Conservation (phyloP, 148 eudicot species). For the Chenopodium formosanum region DNA sequence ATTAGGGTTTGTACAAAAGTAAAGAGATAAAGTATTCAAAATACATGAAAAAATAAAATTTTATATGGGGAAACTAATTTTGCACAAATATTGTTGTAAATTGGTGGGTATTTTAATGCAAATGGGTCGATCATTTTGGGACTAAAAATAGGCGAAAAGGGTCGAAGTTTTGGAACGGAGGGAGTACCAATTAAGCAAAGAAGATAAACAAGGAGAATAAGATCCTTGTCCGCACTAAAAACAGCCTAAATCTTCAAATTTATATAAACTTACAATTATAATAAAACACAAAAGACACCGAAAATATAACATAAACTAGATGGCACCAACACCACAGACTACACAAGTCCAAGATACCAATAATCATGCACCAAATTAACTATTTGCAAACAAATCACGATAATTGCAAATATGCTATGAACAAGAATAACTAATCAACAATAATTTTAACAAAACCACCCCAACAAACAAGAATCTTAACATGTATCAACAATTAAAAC, state of each 20-base stretch:
- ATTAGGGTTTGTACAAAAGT: no score
- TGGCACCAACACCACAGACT: neutral
- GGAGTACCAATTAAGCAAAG: neutral
- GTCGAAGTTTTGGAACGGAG: no score
- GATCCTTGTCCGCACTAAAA: neutral
- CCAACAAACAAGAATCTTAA: slow-evolving; percentile 2
- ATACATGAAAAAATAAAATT: no score
- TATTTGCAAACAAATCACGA: neutral
- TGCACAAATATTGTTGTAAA: no score
- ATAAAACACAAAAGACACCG: no score
- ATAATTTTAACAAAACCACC: neutral
- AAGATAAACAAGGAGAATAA: neutral
- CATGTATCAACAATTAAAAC: neutral
- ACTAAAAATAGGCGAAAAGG: no score
- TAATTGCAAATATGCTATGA: neutral
- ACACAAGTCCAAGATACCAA: neutral
- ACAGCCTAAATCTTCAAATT: neutral
- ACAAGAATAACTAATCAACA: neutral
- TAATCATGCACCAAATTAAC: neutral
- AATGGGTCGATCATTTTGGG: no score
- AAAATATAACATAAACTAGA: no score
- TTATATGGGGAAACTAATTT: no score
- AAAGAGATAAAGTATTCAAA: no score
- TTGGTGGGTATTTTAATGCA: no score
- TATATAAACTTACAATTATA: neutral